These are phyloP conservation scores for Lithospermum erythrorhizon DNA, from an alignment of 257 asterid genomes.

Conservation along the genomic window DNA sequence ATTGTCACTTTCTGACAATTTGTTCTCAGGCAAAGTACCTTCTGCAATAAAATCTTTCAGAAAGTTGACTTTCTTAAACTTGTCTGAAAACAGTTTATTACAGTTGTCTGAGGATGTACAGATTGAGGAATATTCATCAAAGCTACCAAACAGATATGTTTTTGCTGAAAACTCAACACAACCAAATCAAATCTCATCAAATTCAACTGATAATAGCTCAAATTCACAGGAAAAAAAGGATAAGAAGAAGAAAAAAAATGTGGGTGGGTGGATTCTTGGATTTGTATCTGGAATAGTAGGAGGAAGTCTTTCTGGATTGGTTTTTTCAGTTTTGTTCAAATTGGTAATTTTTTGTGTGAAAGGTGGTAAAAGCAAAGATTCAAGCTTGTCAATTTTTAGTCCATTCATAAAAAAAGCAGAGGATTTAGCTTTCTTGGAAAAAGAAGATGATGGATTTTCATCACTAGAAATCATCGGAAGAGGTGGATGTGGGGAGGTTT, in stretches of 20 bases:
- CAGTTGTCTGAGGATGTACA: slow-evolving; percentile 21
- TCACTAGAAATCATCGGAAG: slow-evolving; percentile 51
- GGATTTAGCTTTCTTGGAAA: slow-evolving; percentile 64
- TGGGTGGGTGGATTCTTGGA: slow-evolving; percentile 26
- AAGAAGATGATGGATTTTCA: slow-evolving; percentile 54
- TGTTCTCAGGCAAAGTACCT: slow-evolving; percentile 59
- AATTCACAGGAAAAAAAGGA: not conserved
- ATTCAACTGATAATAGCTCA: slow-evolving; percentile 14
- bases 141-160: slow-evolving; percentile 31
- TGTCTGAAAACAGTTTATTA: slow-evolving; percentile 60
- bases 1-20: slow-evolving; percentile 56
- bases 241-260: slow-evolving; percentile 16
- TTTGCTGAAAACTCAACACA: slow-evolving; percentile 28
- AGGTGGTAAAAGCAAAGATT: slow-evolving; percentile 26
- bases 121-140: slow-evolving; percentile 17
- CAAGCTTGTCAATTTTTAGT: slow-evolving; percentile 49
- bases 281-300: slow-evolving; percentile 40
- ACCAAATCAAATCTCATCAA: slow-evolving; percentile 7
- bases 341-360: slow-evolving; percentile 14
- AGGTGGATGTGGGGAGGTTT: slow-evolving; percentile 93
- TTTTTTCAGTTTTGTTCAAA: slow-evolving; percentile 29
- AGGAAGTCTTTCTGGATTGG: slow-evolving; percentile 31
- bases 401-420: slow-evolving; percentile 65
- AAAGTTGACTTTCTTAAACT: slow-evolving; percentile 46
- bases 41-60: slow-evolving; percentile 45